phyloP scores from a whole-genome alignment of 2,329 filamentous ascomycete species.

The Pseudogymnoascus sp. region DNA sequence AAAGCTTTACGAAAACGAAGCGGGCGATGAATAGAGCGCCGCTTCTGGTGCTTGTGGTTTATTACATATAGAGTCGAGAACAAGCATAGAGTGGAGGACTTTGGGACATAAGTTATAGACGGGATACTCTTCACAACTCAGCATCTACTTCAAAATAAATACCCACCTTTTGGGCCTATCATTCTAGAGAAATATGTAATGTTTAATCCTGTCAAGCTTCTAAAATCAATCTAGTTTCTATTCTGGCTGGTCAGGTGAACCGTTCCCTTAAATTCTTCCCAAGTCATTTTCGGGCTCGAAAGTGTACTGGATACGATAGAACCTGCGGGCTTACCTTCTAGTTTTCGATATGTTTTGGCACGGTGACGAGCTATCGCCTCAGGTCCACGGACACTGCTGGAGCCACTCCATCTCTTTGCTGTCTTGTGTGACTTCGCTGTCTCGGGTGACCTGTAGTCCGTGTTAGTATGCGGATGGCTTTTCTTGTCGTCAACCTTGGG shows the following conservation, averaged over 20 bases:
- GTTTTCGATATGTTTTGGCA: neutral
- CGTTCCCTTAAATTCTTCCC: neutral
- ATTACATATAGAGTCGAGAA: neutral
- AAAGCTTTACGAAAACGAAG: constrained; percentile 43
- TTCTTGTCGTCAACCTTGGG: neutral
- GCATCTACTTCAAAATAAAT: neutral
- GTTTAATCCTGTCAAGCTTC: neutral
- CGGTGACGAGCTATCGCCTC: neutral
- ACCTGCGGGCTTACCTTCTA: neutral
- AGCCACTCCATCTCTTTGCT: constrained; percentile 1
- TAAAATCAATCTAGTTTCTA: neutral
- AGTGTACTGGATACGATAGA: neutral
- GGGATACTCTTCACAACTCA: neutral
- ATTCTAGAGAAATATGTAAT: neutral
- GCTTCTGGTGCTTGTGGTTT: neutral
- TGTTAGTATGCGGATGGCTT: neutral
- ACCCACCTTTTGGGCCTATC: neutral
- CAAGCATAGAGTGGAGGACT: neutral
- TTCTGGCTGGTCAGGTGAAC: neutral
- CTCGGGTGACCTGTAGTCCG: neutral
- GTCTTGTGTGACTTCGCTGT: neutral
- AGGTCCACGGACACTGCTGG: neutral
- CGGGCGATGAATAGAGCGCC: constrained; percentile 11
- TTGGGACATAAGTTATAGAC: neutral
- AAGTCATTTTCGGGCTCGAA: neutral